Percentiles rank a stretch among this genome's conserved stretches.
phyloP scores from a whole-genome alignment of 768 basidiomycete species.

The Russula compacta region DNA sequence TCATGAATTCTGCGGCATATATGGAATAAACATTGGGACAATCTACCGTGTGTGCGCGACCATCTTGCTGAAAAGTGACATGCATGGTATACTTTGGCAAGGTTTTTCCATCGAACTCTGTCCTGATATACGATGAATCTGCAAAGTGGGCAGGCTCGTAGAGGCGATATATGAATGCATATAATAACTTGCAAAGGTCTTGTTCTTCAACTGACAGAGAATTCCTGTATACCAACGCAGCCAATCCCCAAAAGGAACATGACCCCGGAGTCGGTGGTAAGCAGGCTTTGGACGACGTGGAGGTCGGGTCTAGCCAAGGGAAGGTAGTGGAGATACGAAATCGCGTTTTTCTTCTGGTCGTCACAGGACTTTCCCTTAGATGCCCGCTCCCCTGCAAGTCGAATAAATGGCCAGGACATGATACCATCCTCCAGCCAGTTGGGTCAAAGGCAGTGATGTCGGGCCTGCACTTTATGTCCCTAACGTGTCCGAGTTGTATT shows the following conservation, averaged over 20 bases:
- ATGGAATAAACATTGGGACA: neutral
- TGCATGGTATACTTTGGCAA: neutral
- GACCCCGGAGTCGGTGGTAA: neutral
- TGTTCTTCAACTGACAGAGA: neutral
- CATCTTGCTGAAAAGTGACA: no score
- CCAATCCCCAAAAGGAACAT: neutral
- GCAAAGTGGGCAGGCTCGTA: neutral
- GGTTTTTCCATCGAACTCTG: neutral
- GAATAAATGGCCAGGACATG: neutral
- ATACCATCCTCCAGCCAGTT: no score
- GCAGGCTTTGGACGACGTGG: neutral
- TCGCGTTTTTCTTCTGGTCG: neutral
- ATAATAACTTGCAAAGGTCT: neutral
- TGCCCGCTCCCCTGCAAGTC: neutral
- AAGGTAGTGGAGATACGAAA: neutral
- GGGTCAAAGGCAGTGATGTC: neutral
- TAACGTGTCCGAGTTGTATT: neutral
- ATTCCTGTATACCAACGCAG: neutral
- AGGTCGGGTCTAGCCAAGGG: neutral
- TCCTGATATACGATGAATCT: neutral
- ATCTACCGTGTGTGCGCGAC: no score
- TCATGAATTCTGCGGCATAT: neutral
- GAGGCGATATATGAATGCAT: neutral
- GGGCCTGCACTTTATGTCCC: neutral
- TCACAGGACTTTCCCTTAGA: neutral